Evolutionary conservation across 306 rosid genomes (phyloP), one percentile per base, ranked within the genome.

Genomic region (Quercus dentata): DNA sequence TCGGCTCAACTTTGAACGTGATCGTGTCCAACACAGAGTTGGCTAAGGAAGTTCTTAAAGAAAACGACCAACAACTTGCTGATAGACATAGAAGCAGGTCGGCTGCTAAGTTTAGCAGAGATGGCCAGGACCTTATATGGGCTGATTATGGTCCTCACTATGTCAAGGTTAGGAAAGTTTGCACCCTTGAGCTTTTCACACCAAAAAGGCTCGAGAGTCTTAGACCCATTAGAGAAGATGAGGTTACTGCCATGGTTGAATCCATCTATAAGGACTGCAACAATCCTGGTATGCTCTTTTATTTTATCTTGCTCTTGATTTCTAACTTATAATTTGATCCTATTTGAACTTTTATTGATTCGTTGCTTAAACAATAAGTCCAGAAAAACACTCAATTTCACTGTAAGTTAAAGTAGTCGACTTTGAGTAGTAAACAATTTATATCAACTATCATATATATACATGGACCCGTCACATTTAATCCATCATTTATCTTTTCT

Each of bases 131-230:
- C 64, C 91, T 94, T 0, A 91, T 92, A 5, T 94, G 97, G 98
- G 98, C 98, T 0, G 98, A 94, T 49, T 94, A 92, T 73, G 99
- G 99, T 1, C 95, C 99, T 0, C 99, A 94, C 78, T 94, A 94
- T n/a, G 99, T 94, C 2, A 94, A 92, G 84, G 99, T 94, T 1
- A 91, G 99, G 81, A 94, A 91, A 83, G 95, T 94, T 0, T 94
- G 99, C 61, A 92, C 97, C 3, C 85, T 94, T 0, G 99, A 94
- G 88, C 95, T 94, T n/a, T 94, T 94, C 90, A 38, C 99, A 0
- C 94, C 94, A 0, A 94, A 87, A 81, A 84, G 97, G 18, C 84
- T 94, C 0, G 97, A 91, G 35, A 78, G 88, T 19, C 74, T 94
- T 17, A 83, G 97, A 6, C 95, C 95, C 27, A 91, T 94, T 52